Percentiles rank a stretch among this genome's conserved stretches.
These are phyloP conservation scores for Cercospora brassicicola DNA, from an alignment of 2,329 filamentous ascomycete genomes.

Conservation along the genomic window DNA sequence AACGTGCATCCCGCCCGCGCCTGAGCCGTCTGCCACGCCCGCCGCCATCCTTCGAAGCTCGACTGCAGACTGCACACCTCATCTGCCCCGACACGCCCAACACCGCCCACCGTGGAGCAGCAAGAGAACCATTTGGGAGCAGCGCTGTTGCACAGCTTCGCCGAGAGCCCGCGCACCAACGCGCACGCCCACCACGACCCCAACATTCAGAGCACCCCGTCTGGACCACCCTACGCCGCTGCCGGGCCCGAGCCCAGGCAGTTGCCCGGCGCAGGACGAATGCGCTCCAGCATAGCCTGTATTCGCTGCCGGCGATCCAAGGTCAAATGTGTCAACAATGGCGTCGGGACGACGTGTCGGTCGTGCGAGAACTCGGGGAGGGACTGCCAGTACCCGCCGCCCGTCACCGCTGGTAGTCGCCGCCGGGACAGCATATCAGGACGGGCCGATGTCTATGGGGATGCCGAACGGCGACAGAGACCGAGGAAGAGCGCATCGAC, in stretches of 20 bases:
- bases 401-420: constrained; percentile 42
- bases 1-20: neutral
- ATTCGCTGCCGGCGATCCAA: constrained; percentile 74
- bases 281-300: constrained; percentile 80
- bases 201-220: constrained; percentile 14
- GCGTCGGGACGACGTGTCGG: constrained; percentile 69
- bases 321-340: constrained; percentile 82
- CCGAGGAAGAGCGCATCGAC: constrained; percentile 43
- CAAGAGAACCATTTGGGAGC: constrained; percentile 26
- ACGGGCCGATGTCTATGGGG: constrained; percentile 27
- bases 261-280: constrained; percentile 42
- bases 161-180: constrained; percentile 17
- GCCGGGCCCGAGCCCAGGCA: constrained; percentile 35
- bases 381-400: constrained; percentile 70
- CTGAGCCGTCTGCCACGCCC: neutral
- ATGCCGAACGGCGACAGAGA: constrained; percentile 36
- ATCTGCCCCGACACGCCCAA: neutral
- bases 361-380: constrained; percentile 70
- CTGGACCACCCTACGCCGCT: constrained; percentile 23
- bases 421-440: constrained; percentile 32
- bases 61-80: neutral
- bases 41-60: neutral
- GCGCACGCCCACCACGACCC: constrained; percentile 13
- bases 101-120: constrained; percentile 27
- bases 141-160: constrained; percentile 25